phyloP scores from a whole-genome alignment of 2,329 filamentous ascomycete species.

The Setomelanomma holmii region DNA sequence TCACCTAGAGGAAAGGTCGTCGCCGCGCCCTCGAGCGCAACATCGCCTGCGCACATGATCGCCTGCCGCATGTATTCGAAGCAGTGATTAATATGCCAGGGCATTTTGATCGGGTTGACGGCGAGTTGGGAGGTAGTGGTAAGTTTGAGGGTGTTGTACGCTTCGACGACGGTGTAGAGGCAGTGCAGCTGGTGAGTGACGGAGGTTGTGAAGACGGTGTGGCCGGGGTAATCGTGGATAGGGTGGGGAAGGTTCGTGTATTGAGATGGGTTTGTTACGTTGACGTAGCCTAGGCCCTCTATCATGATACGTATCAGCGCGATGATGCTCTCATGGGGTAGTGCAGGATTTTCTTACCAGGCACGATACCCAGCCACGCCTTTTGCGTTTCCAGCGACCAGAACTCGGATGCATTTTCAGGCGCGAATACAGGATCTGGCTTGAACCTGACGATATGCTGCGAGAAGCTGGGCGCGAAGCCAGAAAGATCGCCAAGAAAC shows the following conservation, averaged over 20 bases:
- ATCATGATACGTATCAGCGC: too few species aligned
- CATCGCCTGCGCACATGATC: constrained; percentile 44
- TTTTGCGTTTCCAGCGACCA: constrained; percentile 38
- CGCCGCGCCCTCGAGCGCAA: constrained; percentile 41
- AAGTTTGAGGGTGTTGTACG: constrained; percentile 38
- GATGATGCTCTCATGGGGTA: too few species aligned
- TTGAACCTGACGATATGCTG: constrained; percentile 40
- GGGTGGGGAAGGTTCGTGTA: constrained; percentile 39
- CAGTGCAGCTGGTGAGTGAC: constrained; percentile 46
- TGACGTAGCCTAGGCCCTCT: constrained; percentile 43
- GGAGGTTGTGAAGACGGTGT: constrained; percentile 41
- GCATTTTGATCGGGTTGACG: constrained; percentile 31
- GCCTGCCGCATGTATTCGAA: constrained; percentile 45
- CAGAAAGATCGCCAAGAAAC: constrained; percentile 39
- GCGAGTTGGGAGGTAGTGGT: constrained; percentile 12
- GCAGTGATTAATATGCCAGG: constrained; percentile 46
- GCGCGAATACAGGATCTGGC: constrained; percentile 33
- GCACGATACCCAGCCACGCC: constrained; percentile 43
- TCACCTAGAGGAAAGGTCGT: constrained; percentile 38
- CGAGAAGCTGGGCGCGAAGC: constrained; percentile 44
- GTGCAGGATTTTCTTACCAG: too few species aligned
- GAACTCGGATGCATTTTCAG: constrained; percentile 37
- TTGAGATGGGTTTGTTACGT: constrained; percentile 27
- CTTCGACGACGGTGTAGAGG: constrained; percentile 41
- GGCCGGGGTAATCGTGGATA: constrained; percentile 40